Base-by-base conservation (phyloP, 2,329 filamentous ascomycete species). In the Venturia nashicola region DNA sequence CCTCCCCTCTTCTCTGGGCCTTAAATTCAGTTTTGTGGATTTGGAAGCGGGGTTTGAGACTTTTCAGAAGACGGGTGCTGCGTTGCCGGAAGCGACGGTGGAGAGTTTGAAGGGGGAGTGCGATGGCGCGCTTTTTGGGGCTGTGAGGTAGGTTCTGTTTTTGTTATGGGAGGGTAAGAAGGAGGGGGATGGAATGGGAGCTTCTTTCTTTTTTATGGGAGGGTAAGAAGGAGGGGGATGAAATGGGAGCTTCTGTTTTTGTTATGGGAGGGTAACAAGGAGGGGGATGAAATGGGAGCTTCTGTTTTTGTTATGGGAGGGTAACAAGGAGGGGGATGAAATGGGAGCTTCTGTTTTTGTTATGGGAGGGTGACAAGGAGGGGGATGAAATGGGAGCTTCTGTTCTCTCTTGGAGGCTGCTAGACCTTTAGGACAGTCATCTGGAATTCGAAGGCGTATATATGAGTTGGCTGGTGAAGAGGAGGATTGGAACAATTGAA, bases 61-160 rank as follows among this genome's bases (percentile, higher is more conserved):
- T 40, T 99, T 99, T 78, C 87, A 96, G 81, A 81, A 88, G 77
- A 96, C 90, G 3, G 94, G 94, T 67, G 85, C 83, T 44, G 93
- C 94, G 11, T 83, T 99, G 20, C 94, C 94, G 48, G 90, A 97
- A 69, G 86, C 86, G 77, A 99, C 94, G 0, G 89, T 99, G 70
- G 87, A 94, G 66, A 84, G 86, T n/a, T 83, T 99, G 68, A 88
- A 89, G 78, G 84, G 85, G 69, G 91, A 96, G 77, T 99, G 94
- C 79, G 90, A 99, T 75, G 94, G 92, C 71, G 94, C 93, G 61
- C 86, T 99, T 63, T 99, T 99, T 75, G 94, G 94, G 69, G 94
- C 94, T 71, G 94, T 99, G 70, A 90, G 86, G 80, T 82, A 75
- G 65, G 67, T 60, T 27, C 27, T 27, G 16, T n/a, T 23, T 32